These are phyloP conservation scores for Aspergillus aculeatus DNA, from an alignment of 2,329 filamentous ascomycete species.

Conservation along the genomic window DNA sequence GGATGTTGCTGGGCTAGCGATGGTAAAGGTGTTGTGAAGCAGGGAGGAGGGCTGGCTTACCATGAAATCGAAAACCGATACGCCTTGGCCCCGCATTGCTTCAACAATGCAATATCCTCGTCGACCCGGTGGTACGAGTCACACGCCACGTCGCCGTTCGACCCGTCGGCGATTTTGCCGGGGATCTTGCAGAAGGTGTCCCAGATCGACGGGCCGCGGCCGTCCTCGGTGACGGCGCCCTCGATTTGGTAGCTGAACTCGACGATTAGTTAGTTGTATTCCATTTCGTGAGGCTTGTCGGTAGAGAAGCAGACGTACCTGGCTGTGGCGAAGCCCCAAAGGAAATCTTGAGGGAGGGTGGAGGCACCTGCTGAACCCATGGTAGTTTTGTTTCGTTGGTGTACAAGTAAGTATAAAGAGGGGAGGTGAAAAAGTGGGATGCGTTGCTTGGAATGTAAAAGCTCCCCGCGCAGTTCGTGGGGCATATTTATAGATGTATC, in stretches of 20 bases:
- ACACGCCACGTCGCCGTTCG: conserved; percentile 74
- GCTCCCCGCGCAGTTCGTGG: not conserved
- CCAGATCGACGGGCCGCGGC: conserved; percentile 81
- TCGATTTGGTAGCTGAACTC: conserved; percentile 79
- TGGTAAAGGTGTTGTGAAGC: not conserved
- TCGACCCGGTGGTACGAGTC: conserved; percentile 80
- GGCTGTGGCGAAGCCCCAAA: conserved; percentile 79
- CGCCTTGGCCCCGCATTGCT: conserved; percentile 67
- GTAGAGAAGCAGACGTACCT: conserved; percentile 46
- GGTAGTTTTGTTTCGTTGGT: not conserved
- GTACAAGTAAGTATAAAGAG: conserved; percentile 1
- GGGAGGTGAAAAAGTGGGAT: not conserved
- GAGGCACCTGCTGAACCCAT: conserved; percentile 31
- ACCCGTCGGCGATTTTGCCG: conserved; percentile 78
- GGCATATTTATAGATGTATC: not conserved
- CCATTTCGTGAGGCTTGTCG: not conserved
- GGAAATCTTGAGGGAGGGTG: conserved; percentile 65
- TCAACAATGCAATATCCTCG: conserved; percentile 75
- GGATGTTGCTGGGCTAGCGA: not conserved
- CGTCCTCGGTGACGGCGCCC: conserved; percentile 70
- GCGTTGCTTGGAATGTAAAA: not conserved
- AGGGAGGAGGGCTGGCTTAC: conserved; percentile 26
- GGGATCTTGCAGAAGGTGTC: conserved; percentile 80
- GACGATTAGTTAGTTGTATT: not conserved
- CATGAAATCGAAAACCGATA: conserved; percentile 86